A percentile compares a stretch with the other conserved stretches of the same genome.
Conservation (phyloP, 306 rosid species). For the Medicago ruthenica region DNA sequence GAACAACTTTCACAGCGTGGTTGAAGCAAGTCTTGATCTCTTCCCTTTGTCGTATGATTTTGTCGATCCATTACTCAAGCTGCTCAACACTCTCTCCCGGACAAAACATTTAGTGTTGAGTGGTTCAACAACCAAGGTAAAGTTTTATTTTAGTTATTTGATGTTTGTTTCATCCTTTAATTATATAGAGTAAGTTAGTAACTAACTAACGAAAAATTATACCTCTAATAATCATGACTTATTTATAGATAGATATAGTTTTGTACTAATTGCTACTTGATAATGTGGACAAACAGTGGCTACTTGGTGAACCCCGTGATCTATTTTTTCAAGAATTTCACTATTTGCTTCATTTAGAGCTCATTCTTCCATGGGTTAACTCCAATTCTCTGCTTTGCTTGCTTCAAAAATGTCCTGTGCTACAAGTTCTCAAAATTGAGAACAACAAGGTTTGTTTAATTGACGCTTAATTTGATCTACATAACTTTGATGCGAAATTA, state of each 20-base stretch:
- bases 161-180: neutral
- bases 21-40: neutral
- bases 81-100: neutral
- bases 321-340: neutral
- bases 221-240: neutral
- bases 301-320: neutral
- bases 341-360: neutral
- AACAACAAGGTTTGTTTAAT: neutral
- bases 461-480: no score
- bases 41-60: neutral
- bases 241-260: neutral
- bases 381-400: neutral
- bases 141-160: neutral
- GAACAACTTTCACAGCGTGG: neutral
- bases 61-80: neutral
- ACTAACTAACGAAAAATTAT: neutral
- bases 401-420: conserved; percentile 13
- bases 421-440: neutral
- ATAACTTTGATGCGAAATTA: no score
- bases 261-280: neutral
- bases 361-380: conserved; percentile 5
- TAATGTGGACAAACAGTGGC: neutral
- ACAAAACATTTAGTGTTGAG: neutral
- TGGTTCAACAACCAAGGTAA: neutral
- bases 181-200: no score